Evolutionary conservation across 805 yeast genomes (phyloP), one percentile per base, ranked within the genome.

Genomic region (Hanseniaspora pseudoguilliermondii): DNA sequence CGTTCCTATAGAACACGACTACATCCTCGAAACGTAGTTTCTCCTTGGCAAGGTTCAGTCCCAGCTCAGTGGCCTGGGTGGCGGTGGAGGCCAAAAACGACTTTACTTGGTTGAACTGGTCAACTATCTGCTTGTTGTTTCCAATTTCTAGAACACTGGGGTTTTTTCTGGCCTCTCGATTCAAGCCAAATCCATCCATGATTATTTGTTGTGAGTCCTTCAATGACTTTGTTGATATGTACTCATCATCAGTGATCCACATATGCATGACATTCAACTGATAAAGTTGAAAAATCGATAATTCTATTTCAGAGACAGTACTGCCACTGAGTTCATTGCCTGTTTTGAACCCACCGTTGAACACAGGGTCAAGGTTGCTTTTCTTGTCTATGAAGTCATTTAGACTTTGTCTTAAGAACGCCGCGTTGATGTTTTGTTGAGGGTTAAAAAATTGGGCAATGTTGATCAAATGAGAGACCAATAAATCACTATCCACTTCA

Each of bases 1-100:
- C 90, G 68, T 93, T 91, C 64, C 97, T 76, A 71, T 90, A 93
- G 59, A 91, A 77, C 0, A 91, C 80, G 1, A 82, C 78, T 55
- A 82, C 74, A 7, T 82, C 76, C 43, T 81, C 81, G 16, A 75
- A 74, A 1, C 67, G 64, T 29, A 86, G 65, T 3, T 73, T 63
- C 6, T 69, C 65, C 58, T 71, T 70, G 59, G 86, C 65, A 53
- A 70, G 70, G 0, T 65, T 57, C 15, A 86, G 66, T 0, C 98
- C 98, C 49, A 72, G 69, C 0, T 70, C 71, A 0, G 97, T 87
- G 62, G 90, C 69, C 64, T 91, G 96, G 0, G 95, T 81, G 8
- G 81, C 78, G 60, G 88, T 81, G 25, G 74, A 69, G 2, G 77
- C 77, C 52, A 88, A 68, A 64, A 84, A 84, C 2, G 72, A 65